Evolutionary conservation across 192 early-diverging fungal genomes (phyloP), one percentile per base, ranked within the genome.

Genomic region (Dispira simplex): DNA sequence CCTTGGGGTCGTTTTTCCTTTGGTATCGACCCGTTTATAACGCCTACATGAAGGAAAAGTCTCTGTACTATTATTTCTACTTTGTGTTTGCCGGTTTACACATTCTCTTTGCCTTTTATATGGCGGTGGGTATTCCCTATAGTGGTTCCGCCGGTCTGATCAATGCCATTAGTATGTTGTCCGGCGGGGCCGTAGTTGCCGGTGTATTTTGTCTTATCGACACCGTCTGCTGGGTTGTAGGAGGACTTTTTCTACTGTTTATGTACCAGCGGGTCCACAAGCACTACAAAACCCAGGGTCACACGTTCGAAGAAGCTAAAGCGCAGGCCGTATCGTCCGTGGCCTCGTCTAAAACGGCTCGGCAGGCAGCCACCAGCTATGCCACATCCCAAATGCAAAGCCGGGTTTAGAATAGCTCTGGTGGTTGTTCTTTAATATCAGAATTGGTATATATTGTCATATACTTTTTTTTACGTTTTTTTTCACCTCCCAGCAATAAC

Each of bases 1-100:
- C 79, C 11, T 71, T 76, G 5, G 78, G 79, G 2, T 89, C 86
- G 60, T 89, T 93, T 73, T 87, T 90, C 71, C 43, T 86, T 54
- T 91, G 91, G 91, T 93, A 93, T 71, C 82, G 89, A 12, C 91
- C 91, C 23, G 76, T 89, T 44, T 93, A 93, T 74, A 87, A 86
- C 48, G 89, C 89, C 44, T 93, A 86, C 68, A 83, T 85, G 81
- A 90, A 87, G 74, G 88, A 91, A 67, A 81, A 81, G 64, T 89
- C 86, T 23, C 78, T 93, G 62, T 93, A 90, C 73, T 91, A 86
- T 68, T 89, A 84, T 68, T 72, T 90, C 57, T 93, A 81, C 75
- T 84, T 93, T 65, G 69, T 93, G 44, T 93, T 93, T 68, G 83
- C 84, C 69, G 91, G 91, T 48, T 79, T 90, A 67, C 91, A 93